Evolutionary conservation across 441 rosid genomes (phyloP), one percentile per base, ranked within the genome.

Genomic region (Raphanus hybrid): DNA sequence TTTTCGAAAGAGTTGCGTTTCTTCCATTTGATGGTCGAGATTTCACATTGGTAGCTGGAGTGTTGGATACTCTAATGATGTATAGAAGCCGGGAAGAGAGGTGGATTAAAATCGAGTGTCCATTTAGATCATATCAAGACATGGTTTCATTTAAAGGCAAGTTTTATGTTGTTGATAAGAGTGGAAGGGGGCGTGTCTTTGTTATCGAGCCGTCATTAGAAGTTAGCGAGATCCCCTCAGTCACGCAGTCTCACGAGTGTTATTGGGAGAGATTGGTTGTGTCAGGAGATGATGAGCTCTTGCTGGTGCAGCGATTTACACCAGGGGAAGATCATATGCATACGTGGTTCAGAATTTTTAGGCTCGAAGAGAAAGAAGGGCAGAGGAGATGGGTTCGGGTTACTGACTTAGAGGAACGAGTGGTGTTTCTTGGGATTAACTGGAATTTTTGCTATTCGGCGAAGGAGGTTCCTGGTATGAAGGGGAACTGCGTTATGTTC

Each of bases 291-390:
- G 60, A 61, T 3, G 75, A 71, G 27, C 12, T 71, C 32, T 73
- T 73, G 23, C 35, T 73, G 6, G 76, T 73, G 35, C 76, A 63
- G 6, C 48, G 69, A 3, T 16, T 63, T 18, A 63, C 76, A 2
- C 62, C 70, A 34, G 70, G 76, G 26, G 1, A 1, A 1, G 9
- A 35, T 50, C 6, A 32, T 52, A 35, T 2, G 39, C 15, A 52
- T 64, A 8, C 76, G 2, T 73, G 76, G 76, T 73, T 73, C 35
- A 73, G 4, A 62, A 5, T 63, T 41, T 63, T 63, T 35, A 34
- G 26, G 48, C 48, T 63, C 23, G 26, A 14, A 34, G 67, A 63
- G 67, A 2, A 23, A 23, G 45, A 34, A 8, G 27, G 8, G 26
- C 9, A 20, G 15, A 41, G 12, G 55, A 41, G 55, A 65, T 65